Evolutionary conservation across 2,329 filamentous ascomycete genomes (phyloP), one percentile per base, ranked within the genome.

Genomic region (Nigrospora oryzae): DNA sequence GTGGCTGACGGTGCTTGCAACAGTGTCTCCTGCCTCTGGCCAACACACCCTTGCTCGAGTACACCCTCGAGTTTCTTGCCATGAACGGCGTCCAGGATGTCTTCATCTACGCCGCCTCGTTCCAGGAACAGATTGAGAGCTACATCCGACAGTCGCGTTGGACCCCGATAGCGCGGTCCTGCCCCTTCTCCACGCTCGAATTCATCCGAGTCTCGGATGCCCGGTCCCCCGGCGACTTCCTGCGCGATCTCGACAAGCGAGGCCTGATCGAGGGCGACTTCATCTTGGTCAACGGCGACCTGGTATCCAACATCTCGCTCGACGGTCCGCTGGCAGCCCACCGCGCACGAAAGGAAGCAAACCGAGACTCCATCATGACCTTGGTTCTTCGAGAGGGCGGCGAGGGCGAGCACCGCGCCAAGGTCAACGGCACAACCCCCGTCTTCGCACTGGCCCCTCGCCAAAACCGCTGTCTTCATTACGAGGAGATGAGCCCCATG

Each of bases 311-410:
- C 59, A 71, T 97, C 45, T 79, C 85, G 15, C 81, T 98, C n/a
- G 88, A 91, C 49, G 72, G 73, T 40, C 85, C 86, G 10, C 69
- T 98, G 42, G 79, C 82, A 3, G 82, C 81, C 43, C 93, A 98
- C 63, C 81, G 87, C 49, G 83, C 83, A 45, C 83, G 93, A 47
- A 81, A 89, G 48, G 79, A 84, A 58, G 81, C 83, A 44, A 89
- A 94, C 68, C 91, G 93, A 57, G 91, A 95, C 61, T 89, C 91
- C 34, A 95, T 96, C 65, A 97, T 98, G 93, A 98, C 93, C 3
- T 86, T 96, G 75, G 79, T 98, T 12, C 69, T 97, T 47, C 79
- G 89, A 38, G 84, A 90, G 61, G 86, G 83, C 10, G 88, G 87
- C 38, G 68, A 75, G 7, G 65, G 65, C 10, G 73, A 73, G 40